These are phyloP conservation scores for Eragrostis curvula DNA, from an alignment of 176 grass and related monocot genomes.

Conservation along the genomic window DNA sequence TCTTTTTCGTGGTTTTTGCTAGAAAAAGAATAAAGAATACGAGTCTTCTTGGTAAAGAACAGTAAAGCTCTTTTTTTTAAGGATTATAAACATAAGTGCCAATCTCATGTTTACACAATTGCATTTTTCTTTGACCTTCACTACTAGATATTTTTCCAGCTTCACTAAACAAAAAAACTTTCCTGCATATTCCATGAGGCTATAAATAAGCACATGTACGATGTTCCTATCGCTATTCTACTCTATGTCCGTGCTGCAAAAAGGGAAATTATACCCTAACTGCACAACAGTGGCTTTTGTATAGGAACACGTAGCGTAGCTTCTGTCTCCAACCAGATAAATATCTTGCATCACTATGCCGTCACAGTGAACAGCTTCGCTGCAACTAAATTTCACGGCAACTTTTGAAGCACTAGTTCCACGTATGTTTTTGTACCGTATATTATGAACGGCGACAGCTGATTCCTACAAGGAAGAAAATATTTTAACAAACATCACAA, in stretches of 20 bases:
- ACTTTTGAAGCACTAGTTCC: constrained; percentile 64
- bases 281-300: constrained; percentile 29
- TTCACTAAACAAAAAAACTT: neutral
- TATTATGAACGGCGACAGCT: constrained; percentile 52
- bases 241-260: constrained; percentile 47
- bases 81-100: neutral
- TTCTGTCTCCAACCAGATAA: constrained; percentile 43
- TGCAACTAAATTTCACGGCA: constrained; percentile 66
- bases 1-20: no score
- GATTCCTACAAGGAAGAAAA: constrained; percentile 42
- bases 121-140: neutral
- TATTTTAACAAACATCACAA: neutral
- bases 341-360: constrained; percentile 53
- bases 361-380: constrained; percentile 38
- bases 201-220: neutral
- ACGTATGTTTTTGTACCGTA: constrained; percentile 62
- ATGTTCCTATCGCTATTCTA: neutral
- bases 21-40: neutral
- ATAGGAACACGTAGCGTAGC: constrained; percentile 27
- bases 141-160: neutral
- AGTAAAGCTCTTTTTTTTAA: neutral
- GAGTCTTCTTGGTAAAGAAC: no score
- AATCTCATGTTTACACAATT: neutral
- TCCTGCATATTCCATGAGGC: neutral
- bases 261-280: constrained; percentile 53